Evolutionary conservation across 2,329 filamentous ascomycete species (phyloP).

Genomic region (Sporothrix dimorphospora): DNA sequence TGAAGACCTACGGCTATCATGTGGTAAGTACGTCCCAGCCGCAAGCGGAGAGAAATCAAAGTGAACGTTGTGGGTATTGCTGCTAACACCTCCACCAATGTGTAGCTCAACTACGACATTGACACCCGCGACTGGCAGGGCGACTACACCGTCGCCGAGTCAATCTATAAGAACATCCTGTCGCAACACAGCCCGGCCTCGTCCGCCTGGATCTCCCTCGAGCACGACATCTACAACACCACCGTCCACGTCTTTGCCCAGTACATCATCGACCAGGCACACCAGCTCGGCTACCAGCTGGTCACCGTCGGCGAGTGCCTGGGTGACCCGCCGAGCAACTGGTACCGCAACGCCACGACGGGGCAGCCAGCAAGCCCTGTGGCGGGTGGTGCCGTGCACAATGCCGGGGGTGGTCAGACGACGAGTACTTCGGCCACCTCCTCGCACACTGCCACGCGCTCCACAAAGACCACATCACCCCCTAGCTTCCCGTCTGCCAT

Average conservation of each 20-base stretch:
- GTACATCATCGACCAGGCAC: constrained; percentile 48
- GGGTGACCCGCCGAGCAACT: constrained; percentile 49
- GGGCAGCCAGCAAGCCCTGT: constrained; percentile 35
- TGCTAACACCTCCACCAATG: too few species aligned
- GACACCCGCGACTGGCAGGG: constrained; percentile 41
- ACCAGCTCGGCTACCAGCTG: constrained; percentile 46
- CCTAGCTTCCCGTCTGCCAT: neutral
- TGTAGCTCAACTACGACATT: constrained; percentile 39
- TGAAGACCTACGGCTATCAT: constrained; percentile 42
- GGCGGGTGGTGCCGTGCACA: neutral
- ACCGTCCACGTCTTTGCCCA: constrained; percentile 49
- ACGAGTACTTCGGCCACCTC: neutral
- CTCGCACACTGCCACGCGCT: neutral
- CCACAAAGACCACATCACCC: neutral
- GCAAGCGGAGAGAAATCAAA: too few species aligned
- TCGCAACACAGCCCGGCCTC: constrained; percentile 27
- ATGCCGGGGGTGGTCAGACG: neutral
- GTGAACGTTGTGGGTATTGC: too few species aligned
- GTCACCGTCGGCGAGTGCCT: constrained; percentile 54
- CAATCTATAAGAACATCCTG: constrained; percentile 33
- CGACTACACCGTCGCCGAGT: constrained; percentile 38
- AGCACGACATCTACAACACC: constrained; percentile 52
- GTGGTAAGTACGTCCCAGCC: constrained; percentile 30
- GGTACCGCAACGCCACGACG: constrained; percentile 48
- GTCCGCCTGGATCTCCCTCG: constrained; percentile 40